These are phyloP conservation scores for Saccharomycopsis hybrid DNA, from an alignment of 1,139 yeast species.

Conservation along the genomic window DNA sequence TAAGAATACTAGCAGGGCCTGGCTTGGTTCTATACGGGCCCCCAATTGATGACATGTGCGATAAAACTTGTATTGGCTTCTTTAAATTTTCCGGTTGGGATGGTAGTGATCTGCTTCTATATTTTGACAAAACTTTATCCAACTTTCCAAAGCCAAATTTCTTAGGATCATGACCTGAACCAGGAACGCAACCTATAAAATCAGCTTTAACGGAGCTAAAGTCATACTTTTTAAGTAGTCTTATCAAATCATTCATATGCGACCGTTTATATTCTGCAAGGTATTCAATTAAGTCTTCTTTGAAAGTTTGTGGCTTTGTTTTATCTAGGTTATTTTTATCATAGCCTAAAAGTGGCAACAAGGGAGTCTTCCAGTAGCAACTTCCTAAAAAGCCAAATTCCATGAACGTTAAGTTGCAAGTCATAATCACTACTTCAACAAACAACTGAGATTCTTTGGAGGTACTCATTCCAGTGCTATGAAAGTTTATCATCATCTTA, in stretches of 20 bases:
- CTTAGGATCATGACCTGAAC: slow-evolving; percentile 26
- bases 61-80: slow-evolving; percentile 12
- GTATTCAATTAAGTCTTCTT: slow-evolving; percentile 32
- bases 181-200: slow-evolving; percentile 43
- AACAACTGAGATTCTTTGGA: slow-evolving; percentile 24
- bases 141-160: slow-evolving; percentile 38
- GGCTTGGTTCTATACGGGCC: slow-evolving; percentile 8
- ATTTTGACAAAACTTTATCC: slow-evolving; percentile 30
- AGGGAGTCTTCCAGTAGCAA: slow-evolving; percentile 37
- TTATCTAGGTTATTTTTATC: neutral
- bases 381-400: slow-evolving; percentile 40
- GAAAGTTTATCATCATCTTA: slow-evolving; percentile 43
- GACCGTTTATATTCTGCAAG: slow-evolving; percentile 29
- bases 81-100: slow-evolving; percentile 21
- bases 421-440: slow-evolving; percentile 37
- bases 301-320: slow-evolving; percentile 23
- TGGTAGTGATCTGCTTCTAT: slow-evolving; percentile 25
- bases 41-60: slow-evolving; percentile 19
- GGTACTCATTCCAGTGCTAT: slow-evolving; percentile 16
- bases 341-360: slow-evolving; percentile 8
- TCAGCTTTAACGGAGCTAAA: slow-evolving; percentile 35
- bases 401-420: slow-evolving; percentile 36
- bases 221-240: slow-evolving; percentile 27
- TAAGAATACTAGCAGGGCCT: slow-evolving; percentile 10
- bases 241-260: slow-evolving; percentile 26